Evolutionary conservation across 1,284 basidiomycete genomes (phyloP), one percentile per base, ranked within the genome.

Genomic region (Neolentinus lepideus): DNA sequence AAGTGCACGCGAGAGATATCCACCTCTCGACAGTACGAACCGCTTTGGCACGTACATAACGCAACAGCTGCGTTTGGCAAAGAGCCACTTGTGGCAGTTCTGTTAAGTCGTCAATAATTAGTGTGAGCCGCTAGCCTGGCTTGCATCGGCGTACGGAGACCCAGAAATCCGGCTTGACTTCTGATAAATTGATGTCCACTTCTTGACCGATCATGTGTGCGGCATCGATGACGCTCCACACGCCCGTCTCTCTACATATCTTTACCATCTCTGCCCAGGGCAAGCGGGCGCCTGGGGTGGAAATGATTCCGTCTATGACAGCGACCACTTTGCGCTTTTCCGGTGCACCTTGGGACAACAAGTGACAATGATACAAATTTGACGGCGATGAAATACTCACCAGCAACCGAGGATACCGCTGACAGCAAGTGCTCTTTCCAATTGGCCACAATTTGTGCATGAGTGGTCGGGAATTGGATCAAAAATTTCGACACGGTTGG

Each of bases 41-140:
- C n/a, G 29, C 43, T 79, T 77, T 0, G 92, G 86, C 1, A 90
- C 85, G 67, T 94, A 95, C 25, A 95, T 71, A 12, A 89, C 72
- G 0, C 90, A 87, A 54, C 79, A 83, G 8, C 81, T 77, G 6
- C 92, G 78, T 66, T 92, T 90, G 3, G 83, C 79, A 60, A 74
- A 83, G 2, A 94, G 70, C 92, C 92, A 94, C 67, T 94, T 94
- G 72, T 93, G 89, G 61, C 84, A 87, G 65, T 92, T 92, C 80
- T 85, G 51, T 50, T 6, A 3, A 25, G n/a, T 6, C 24, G 24
- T 25, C 22, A 50, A 12, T 22, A 50, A 21, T n/a, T 16, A 50
- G 9, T 22, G 35, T 2, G 2, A 29, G 11, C 48, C 27, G 27
- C 26, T 45, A 45, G 29, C 25, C 10, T 36, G 24, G 29, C 46